Percentiles rank a stretch among this genome's conserved stretches.
phyloP scores from a whole-genome alignment of 345 rosid genomes.

The Pelargonium nanum region DNA sequence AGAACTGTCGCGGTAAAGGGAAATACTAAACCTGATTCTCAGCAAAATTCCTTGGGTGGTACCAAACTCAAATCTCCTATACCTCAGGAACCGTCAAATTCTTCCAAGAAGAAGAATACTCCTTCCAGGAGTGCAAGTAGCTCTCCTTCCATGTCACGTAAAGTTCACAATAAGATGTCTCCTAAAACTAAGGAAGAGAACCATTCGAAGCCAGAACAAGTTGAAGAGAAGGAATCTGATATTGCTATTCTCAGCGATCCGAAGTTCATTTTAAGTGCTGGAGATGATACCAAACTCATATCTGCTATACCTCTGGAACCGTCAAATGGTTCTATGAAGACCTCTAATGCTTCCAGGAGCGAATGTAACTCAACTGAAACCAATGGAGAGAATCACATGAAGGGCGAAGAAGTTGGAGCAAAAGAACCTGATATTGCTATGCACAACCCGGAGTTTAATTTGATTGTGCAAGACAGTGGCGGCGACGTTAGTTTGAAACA shows the following conservation, averaged over 20 bases:
- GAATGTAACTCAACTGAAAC: no score
- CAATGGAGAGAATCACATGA: background rate
- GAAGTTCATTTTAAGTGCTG: background rate
- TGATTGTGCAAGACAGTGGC: conserved; percentile 5
- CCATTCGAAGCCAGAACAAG: conserved; percentile 18
- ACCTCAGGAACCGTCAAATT: conserved; percentile 27
- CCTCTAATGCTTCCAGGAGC: no score
- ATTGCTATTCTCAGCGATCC: conserved; percentile 1
- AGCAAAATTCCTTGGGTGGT: conserved; percentile 14
- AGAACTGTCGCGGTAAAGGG: conserved; percentile 16
- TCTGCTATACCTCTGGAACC: conserved; percentile 2
- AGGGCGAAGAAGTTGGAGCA: background rate
- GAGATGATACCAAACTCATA: conserved; percentile 3
- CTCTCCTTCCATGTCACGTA: conserved; percentile 26
- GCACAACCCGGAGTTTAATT: conserved; percentile 8
- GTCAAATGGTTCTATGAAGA: no score
- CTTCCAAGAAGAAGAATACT: conserved; percentile 21
- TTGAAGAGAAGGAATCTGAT: conserved; percentile 10
- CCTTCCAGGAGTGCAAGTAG: conserved; percentile 31
- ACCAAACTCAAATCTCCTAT: conserved; percentile 21
- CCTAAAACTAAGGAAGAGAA: conserved; percentile 27
- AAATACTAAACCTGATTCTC: conserved; percentile 22
- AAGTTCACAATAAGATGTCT: conserved; percentile 27
- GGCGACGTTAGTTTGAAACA: background rate
- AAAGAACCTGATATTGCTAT: no score